Conservation (phyloP, 208 protist genomes). For the Novymonas esmeraldas region DNA sequence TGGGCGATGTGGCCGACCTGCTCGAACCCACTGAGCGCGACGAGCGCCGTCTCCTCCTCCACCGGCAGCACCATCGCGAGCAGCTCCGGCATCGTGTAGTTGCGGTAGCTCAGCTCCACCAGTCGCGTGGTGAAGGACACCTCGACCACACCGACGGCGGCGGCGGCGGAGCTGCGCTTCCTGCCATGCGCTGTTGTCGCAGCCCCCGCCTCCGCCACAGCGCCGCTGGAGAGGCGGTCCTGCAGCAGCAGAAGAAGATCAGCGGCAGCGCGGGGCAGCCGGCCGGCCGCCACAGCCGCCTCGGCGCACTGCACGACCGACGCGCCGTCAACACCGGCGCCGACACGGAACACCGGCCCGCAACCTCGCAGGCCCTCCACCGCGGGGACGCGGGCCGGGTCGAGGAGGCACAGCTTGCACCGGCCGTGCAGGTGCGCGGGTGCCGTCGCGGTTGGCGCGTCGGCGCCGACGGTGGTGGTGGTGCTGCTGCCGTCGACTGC, state of each 20-base stretch:
- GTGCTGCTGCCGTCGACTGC: neutral
- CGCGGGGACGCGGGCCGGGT: conserved; percentile 1
- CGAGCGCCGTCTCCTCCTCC: conserved; percentile 18
- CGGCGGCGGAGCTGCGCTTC: neutral
- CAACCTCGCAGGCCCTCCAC: neutral
- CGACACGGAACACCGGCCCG: conserved; percentile 10
- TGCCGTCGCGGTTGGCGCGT: neutral
- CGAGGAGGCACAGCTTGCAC: conserved; percentile 31
- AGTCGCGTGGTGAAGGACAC: conserved; percentile 39
- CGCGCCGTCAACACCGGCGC: neutral
- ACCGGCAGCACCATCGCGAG: conserved; percentile 49
- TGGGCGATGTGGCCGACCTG: conserved; percentile 97
- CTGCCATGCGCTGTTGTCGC: no score
- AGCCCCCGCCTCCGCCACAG: no score
- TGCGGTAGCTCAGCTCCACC: conserved; percentile 61
- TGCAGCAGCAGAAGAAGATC: conserved; percentile 24
- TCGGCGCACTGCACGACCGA: neutral
- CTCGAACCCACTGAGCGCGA: conserved; percentile 83
- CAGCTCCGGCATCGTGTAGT: conserved; percentile 88
- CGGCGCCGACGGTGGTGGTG: neutral
- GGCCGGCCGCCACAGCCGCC: neutral
- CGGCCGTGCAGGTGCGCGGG: neutral
- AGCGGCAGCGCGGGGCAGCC: conserved; percentile 6
- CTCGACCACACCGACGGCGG: neutral
- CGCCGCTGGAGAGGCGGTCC: conserved; percentile 2